These are phyloP conservation scores for Phanerochaete carnosa DNA, from an alignment of 768 basidiomycete genomes.

Conservation along the genomic window DNA sequence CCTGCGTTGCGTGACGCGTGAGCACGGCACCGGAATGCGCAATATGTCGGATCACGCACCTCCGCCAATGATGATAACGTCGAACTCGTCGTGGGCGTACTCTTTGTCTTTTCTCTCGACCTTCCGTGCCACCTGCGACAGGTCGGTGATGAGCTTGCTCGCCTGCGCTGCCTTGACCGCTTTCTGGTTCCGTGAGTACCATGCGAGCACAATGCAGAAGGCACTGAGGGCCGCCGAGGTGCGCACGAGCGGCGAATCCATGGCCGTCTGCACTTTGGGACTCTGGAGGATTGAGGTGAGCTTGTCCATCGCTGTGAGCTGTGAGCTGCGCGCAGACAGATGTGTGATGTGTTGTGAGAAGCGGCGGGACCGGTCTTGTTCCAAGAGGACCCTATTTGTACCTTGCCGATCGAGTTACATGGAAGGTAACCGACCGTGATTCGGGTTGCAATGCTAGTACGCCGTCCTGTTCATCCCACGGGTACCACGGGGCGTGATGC, in stretches of 20 bases:
- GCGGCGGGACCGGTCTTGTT: no score
- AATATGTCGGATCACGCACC: slow-evolving; percentile 18
- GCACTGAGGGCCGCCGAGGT: slow-evolving; percentile 16
- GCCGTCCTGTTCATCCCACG: no score
- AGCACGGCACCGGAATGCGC: background rate
- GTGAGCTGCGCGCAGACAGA: no score
- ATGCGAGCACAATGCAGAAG: slow-evolving; percentile 14
- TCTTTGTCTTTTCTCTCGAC: slow-evolving; percentile 4
- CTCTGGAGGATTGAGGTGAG: background rate
- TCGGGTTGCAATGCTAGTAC: no score
- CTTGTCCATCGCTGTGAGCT: background rate
- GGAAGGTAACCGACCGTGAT: no score
- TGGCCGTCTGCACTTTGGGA: background rate
- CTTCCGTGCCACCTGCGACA: background rate
- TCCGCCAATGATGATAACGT: slow-evolving; percentile 36
- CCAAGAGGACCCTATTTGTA: no score
- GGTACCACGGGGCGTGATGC: no score
- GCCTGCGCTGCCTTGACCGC: background rate
- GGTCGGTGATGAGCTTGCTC: background rate
- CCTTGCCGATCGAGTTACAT: no score
- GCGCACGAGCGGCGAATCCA: background rate
- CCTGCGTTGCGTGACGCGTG: slow-evolving; percentile 31
- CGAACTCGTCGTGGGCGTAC: slow-evolving; percentile 26
- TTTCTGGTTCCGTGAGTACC: background rate
- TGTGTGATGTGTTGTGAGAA: no score